Conservation (phyloP, 164 flowering plant species). For the Cinnamomum micranthum region DNA sequence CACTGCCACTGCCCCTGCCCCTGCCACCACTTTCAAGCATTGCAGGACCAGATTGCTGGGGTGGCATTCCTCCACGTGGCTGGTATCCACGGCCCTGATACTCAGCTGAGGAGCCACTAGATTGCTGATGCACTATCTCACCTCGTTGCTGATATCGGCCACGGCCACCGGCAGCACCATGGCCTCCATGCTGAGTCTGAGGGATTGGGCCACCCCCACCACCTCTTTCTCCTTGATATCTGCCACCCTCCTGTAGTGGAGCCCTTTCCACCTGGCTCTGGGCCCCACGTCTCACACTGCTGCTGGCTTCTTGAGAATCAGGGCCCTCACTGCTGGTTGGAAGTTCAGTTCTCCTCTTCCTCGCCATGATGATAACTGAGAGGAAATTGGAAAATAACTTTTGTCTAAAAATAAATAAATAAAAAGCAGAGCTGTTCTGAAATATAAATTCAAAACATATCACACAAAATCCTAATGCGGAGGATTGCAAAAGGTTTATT, state of each 20-base stretch:
- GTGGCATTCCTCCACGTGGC: conserved; percentile 26
- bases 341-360: conserved; percentile 60
- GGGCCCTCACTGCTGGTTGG: conserved; percentile 47
- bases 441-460: too few relatives aligned
- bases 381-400: not conserved
- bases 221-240: conserved; percentile 15
- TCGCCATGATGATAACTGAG: conserved; percentile 40
- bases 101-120: conserved; percentile 18
- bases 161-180: conserved; percentile 12
- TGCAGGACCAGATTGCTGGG: conserved; percentile 24
- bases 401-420: too few relatives aligned
- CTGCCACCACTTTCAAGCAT: conserved; percentile 19
- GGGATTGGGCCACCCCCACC: conserved; percentile 3
- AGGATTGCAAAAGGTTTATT: too few relatives aligned
- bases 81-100: conserved; percentile 31
- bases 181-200: conserved; percentile 14
- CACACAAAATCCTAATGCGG: too few relatives aligned
- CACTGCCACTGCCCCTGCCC: conserved; percentile 21
- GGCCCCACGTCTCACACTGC: conserved; percentile 41
- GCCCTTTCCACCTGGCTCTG: conserved; percentile 34
- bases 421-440: too few relatives aligned
- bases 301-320: conserved; percentile 40
- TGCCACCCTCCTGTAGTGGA: conserved; percentile 22
- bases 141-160: conserved; percentile 22
- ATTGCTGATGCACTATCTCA: conserved; percentile 20